Evolutionary conservation across 2,329 filamentous ascomycete species (phyloP).

Genomic region (Annulohypoxylon truncatum): DNA sequence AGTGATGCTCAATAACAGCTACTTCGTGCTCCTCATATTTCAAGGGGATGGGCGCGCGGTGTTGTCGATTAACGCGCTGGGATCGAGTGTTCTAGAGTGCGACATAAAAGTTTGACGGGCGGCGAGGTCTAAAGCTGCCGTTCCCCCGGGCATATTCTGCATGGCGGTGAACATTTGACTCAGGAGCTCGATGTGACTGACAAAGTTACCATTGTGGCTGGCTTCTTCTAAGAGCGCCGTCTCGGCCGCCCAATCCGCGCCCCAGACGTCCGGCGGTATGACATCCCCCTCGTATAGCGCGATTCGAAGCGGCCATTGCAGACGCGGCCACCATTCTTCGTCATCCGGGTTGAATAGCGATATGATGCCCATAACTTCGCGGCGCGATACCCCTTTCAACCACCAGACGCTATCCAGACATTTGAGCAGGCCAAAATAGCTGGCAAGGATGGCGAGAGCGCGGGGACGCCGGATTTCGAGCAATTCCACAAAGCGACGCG

Average conservation of each 20-base stretch:
- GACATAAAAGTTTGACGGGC: constrained; percentile 24
- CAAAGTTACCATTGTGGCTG: constrained; percentile 50
- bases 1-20: neutral
- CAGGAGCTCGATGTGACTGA: constrained; percentile 60
- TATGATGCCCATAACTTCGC: constrained; percentile 73
- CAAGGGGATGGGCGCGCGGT: constrained; percentile 23
- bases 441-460: constrained; percentile 71
- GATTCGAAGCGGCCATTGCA: constrained; percentile 71
- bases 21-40: neutral
- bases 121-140: constrained; percentile 33
- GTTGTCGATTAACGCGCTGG: constrained; percentile 16
- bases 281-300: constrained; percentile 65
- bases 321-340: constrained; percentile 67
- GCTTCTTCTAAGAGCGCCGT: constrained; percentile 52
- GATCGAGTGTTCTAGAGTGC: constrained; percentile 14
- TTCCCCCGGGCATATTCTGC: constrained; percentile 45
- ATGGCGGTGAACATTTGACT: constrained; percentile 54
- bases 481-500: constrained; percentile 69
- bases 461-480: constrained; percentile 69
- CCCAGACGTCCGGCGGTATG: constrained; percentile 69
- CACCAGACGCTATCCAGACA: constrained; percentile 74
- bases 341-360: constrained; percentile 69
- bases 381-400: constrained; percentile 73
- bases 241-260: constrained; percentile 61
- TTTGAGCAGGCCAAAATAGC: constrained; percentile 74